These are phyloP conservation scores for Exophiala dermatitidis DNA, from an alignment of 2,329 filamentous ascomycete genomes.

Conservation along the genomic window DNA sequence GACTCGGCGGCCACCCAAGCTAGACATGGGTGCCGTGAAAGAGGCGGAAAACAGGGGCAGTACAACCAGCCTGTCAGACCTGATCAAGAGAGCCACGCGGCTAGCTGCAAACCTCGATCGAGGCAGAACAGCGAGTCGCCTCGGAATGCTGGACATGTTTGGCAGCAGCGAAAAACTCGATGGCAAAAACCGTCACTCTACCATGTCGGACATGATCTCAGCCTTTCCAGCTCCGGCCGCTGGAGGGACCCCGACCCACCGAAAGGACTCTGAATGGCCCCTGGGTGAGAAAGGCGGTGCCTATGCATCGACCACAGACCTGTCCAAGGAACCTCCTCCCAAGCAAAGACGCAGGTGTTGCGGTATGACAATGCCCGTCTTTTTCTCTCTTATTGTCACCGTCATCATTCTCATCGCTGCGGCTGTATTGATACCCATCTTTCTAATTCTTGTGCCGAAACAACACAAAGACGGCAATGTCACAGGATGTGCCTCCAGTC, in stretches of 20 bases:
- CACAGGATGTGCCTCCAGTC: constrained; percentile 51
- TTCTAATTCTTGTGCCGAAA: constrained; percentile 52
- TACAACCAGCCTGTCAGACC: constrained; percentile 81
- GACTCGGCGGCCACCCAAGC: constrained; percentile 54
- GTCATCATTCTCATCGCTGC: constrained; percentile 67
- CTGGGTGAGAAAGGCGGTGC: constrained; percentile 32
- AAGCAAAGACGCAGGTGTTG: constrained; percentile 59
- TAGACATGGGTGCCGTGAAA: constrained; percentile 76
- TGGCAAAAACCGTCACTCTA: constrained; percentile 39
- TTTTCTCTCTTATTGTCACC: constrained; percentile 59
- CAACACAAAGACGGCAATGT: constrained; percentile 35
- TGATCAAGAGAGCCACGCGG: constrained; percentile 81
- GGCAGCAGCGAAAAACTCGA: constrained; percentile 30
- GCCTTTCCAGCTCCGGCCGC: constrained; percentile 54
- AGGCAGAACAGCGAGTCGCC: constrained; percentile 59
- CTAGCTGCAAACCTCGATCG: constrained; percentile 82
- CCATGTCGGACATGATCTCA: constrained; percentile 57
- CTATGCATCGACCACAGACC: constrained; percentile 17
- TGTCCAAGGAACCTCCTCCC: constrained; percentile 26
- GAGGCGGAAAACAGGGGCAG: constrained; percentile 79
- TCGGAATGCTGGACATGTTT: constrained; percentile 47
- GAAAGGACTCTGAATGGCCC: constrained; percentile 33
- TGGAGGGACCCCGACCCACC: constrained; percentile 41
- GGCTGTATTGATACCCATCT: constrained; percentile 71
- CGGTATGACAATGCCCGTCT: constrained; percentile 73